Base-by-base conservation (phyloP, 1,284 basidiomycete genomes). In the Waitea zeae region DNA sequence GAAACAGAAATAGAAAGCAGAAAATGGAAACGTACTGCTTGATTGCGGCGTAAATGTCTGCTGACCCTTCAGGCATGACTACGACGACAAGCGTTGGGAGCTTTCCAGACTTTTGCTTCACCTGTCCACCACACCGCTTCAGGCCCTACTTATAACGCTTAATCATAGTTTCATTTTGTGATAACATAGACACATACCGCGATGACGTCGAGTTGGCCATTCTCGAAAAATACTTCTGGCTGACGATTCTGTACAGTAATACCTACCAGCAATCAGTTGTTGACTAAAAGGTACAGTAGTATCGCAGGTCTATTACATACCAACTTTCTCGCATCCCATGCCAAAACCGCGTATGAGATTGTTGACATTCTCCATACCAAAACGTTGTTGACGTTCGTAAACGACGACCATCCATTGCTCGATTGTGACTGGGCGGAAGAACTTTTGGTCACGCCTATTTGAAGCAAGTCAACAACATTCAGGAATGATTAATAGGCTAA, bases 31-130 rank as follows among this genome's bases (percentile, higher is more conserved):
- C 74, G 43, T 47, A 82, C 79, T 79, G 70, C 52, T 84, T 84
- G 9, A 83, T 64, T 12, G 68, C 67, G 1, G 63, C 72, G 45
- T 83, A 84, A 13, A 82, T 67, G 34, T 82, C 76, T 28, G 75
- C 71, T 0, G 70, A 75, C 1, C 64, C 64, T 38, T 83, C 78
- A 0, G 80, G 80, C n/a, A 84, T 58, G 31, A 83, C 51, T 12
- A 72, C 65, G n/a, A n/a, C n/a, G n/a, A n/a, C n/a, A n/a, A n/a
- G n/a, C n/a, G n/a, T n/a, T n/a, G n/a, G n/a, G n/a, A n/a, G n/a
- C n/a, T n/a, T n/a, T n/a, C n/a, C n/a, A n/a, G n/a, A n/a, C n/a
- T n/a, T n/a, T n/a, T n/a, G n/a, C n/a, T n/a, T n/a, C n/a, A n/a
- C n/a, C n/a, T n/a, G n/a, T n/a, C n/a, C n/a, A n/a, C n/a, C n/a